These are phyloP conservation scores for Meredithiella fracta DNA, from an alignment of 2,329 filamentous ascomycete genomes.

Conservation along the genomic window DNA sequence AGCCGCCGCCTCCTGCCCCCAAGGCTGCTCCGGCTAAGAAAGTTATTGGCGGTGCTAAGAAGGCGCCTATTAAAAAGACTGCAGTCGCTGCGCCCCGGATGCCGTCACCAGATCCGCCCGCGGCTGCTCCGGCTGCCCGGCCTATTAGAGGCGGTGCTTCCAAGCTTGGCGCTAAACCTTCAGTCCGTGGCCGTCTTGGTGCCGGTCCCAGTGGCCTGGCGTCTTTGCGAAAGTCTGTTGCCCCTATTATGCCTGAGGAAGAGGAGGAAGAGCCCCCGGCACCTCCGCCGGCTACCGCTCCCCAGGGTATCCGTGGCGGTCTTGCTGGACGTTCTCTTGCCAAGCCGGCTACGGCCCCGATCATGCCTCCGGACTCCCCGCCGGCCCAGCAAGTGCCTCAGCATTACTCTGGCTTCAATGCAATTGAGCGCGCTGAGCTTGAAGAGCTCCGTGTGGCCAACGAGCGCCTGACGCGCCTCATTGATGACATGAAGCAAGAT, in stretches of 20 bases:
- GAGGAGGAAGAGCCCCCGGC: slow-evolving; percentile 30
- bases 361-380: slow-evolving; percentile 33
- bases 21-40: slow-evolving; percentile 33
- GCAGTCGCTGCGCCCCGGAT: slow-evolving; percentile 22
- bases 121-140: slow-evolving; percentile 40
- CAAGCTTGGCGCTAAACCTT: slow-evolving; percentile 41
- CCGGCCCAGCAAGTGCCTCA: slow-evolving; percentile 22
- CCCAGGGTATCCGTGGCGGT: slow-evolving; percentile 56
- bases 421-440: slow-evolving; percentile 79
- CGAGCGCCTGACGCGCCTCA: slow-evolving; percentile 56
- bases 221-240: slow-evolving; percentile 37
- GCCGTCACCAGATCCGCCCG: slow-evolving; percentile 19
- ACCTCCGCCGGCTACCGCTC: slow-evolving; percentile 41
- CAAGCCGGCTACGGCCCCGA: slow-evolving; percentile 45
- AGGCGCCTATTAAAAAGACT: slow-evolving; percentile 30
- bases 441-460: slow-evolving; percentile 76
- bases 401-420: slow-evolving; percentile 43
- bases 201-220: slow-evolving; percentile 30
- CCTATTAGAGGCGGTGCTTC: slow-evolving; percentile 37
- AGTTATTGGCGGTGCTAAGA: slow-evolving; percentile 26
- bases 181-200: slow-evolving; percentile 36
- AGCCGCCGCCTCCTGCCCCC: slow-evolving; percentile 50
- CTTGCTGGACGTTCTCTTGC: slow-evolving; percentile 73
- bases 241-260: slow-evolving; percentile 39
- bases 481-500: slow-evolving; percentile 69